Evolutionary conservation across 495 filamentous ascomycete species (phyloP), one percentile per base, ranked within the genome.

Genomic region (Aspergillus haitiensis): DNA sequence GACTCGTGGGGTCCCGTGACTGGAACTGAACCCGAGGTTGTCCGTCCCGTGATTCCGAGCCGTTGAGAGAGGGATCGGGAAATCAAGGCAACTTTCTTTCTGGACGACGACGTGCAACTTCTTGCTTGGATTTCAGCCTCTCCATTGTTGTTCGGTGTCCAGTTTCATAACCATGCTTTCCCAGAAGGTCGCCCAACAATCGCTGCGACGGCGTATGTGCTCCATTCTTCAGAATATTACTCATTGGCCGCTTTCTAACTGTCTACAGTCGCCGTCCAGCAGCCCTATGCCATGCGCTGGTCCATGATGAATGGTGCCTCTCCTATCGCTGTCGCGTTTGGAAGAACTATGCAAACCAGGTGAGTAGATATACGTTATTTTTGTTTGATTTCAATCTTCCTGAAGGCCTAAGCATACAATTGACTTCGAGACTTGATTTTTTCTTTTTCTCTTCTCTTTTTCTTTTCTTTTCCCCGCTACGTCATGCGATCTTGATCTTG

Each of bases 121-220:
- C 45, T 49, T 65, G 56, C 37, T 37, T 59, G 56, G 39, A 48
- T 49, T 49, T 37, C 49, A 52, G 52, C 46, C 35, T 61, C 49
- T 58, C 39, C 40, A 60, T 36, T 33, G 15, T 59, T 49, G 50
- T 45, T 60, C 58, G 51, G 56, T 64, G 56, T 56, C 49, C 52
- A 59, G 46, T 31, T 60, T 27, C 37, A 33, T 68, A 75, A 84
- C 50, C 35, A 91, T 91, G 87, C 77, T 84, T 69, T 81, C 83
- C 62, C 85, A 87, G 68, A 83, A 87, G 78, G 73, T 84, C 71
- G 79, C 80, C 52, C 80, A 89, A 69, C 84, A 84, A 69, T 84
- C 85, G 69, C 74, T 87, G 75, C 84, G 86, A 78, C 82, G 86
- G 78, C 75, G 87, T 89, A 87, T 58, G 82, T 79, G 9, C 59